A percentile compares a stretch with the other conserved stretches of the same genome.
phyloP scores from a whole-genome alignment of 352 stramenopile species.

The Blastocystis sp. region DNA sequence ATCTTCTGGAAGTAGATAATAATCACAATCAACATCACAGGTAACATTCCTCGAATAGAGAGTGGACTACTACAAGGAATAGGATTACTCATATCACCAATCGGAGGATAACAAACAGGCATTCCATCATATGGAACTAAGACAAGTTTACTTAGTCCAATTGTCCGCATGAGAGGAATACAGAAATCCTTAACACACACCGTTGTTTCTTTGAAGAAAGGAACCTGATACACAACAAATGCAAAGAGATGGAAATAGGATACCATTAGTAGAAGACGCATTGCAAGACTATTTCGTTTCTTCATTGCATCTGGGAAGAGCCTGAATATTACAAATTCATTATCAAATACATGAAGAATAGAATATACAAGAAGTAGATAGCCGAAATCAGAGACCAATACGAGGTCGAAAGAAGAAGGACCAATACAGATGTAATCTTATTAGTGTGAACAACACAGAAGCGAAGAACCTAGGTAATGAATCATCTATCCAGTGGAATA shows the following conservation, averaged over 20 bases:
- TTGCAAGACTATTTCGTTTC: slow-evolving; percentile 25
- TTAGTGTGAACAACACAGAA: slow-evolving; percentile 27
- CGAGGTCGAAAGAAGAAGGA: slow-evolving; percentile 35
- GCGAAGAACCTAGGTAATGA: neutral
- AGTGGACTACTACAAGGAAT: slow-evolving; percentile 19
- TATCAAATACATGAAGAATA: slow-evolving; percentile 33
- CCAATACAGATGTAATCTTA: slow-evolving; percentile 43
- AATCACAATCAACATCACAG: slow-evolving; percentile 50
- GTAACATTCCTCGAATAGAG: slow-evolving; percentile 48
- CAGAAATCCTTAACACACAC: slow-evolving; percentile 9
- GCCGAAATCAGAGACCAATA: slow-evolving; percentile 11
- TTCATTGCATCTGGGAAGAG: slow-evolving; percentile 37
- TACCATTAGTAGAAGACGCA: slow-evolving; percentile 7
- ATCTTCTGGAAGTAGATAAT: slow-evolving; percentile 58
- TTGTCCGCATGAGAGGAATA: slow-evolving; percentile 11
- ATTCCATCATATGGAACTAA: slow-evolving; percentile 35
- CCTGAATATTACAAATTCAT: neutral
- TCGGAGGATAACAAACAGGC: neutral
- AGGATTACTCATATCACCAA: neutral
- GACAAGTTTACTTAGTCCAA: slow-evolving; percentile 47
- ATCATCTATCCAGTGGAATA: neutral
- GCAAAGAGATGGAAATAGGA: slow-evolving; percentile 41
- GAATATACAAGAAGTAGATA: slow-evolving; percentile 59
- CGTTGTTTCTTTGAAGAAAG: slow-evolving; percentile 13
- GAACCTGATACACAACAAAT: slow-evolving; percentile 30